Base-by-base conservation (phyloP, 306 rosid species). In the Pterocarpus macrocarpus region DNA sequence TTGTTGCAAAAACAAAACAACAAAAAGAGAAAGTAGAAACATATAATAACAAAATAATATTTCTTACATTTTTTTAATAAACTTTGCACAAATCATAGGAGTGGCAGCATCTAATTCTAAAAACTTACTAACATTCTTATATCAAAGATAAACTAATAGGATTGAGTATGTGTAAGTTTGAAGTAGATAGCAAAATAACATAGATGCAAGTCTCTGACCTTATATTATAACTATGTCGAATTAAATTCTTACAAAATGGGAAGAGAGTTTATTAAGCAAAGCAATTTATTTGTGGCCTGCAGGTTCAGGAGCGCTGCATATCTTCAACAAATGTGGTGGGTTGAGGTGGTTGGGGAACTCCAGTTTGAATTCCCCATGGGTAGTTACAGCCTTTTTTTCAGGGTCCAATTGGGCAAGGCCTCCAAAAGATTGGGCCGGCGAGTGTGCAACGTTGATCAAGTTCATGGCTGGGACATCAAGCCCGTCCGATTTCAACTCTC, bases 261-360 rank as follows among this genome's bases (percentile, higher is more conserved):
- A 1, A 63, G 50, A 35, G 30, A 15, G 16, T 39, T 17, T 7
- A 63, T 9, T 53, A 17, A 69, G 44, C 4, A 35, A 13, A 52
- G 2, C 10, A 39, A 64, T 64, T 7, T 15, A 28, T 64, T 64
- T 55, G 10, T 17, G 28, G 35, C 36, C 36, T 64, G 62, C 91
- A 95, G 99, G 86, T 95, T 90, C 70, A 69, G 79, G 22, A 87
- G 85, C 15, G 91, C 91, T 70, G 98, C 98, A 12, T 95, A 93
- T 84, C 90, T 95, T 35, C 92, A 87, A 65, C 97, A 93, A 73
- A 90, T 95, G 52, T 95, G 99, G 98, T 95, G 98, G 99, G 89
- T 95, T n/a, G 98, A 95, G 86, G 90, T 94, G 45, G 8, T 84
- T 5, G 99, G 99, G 64, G 98, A 93, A 53, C 32, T 88, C 39